A percentile compares a stretch with the other conserved stretches of the same genome.
These are phyloP conservation scores for Gymnopilus junonius DNA, from an alignment of 768 basidiomycete genomes.

Conservation along the genomic window DNA sequence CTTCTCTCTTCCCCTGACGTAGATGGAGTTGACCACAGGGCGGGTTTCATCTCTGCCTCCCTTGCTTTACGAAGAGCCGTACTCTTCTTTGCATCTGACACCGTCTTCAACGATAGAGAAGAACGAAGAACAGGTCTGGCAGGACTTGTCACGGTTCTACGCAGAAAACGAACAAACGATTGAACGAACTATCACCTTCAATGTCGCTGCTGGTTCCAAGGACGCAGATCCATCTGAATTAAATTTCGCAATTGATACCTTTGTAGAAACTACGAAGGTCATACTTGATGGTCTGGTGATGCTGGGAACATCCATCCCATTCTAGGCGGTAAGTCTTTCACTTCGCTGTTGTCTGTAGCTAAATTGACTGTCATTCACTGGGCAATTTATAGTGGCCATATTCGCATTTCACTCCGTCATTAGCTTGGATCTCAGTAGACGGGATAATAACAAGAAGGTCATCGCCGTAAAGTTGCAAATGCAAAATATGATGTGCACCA, in stretches of 20 bases:
- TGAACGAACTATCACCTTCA: too few relatives aligned
- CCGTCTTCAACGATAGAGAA: too few relatives aligned
- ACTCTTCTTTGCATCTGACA: background rate
- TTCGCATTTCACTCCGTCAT: constrained; percentile 46
- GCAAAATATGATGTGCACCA: constrained; percentile 45
- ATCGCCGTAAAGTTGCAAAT: constrained; percentile 44
- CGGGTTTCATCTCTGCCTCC: background rate
- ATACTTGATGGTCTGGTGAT: constrained; percentile 3
- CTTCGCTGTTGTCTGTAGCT: too few relatives aligned
- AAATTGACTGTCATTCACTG: too few relatives aligned
- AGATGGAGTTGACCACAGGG: background rate
- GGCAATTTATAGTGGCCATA: constrained; percentile 38
- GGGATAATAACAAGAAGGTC: constrained; percentile 49
- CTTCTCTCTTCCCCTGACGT: background rate
- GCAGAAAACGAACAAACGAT: background rate
- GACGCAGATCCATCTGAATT: too few relatives aligned
- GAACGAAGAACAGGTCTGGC: background rate
- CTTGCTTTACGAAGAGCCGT: background rate
- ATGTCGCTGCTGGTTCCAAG: too few relatives aligned
- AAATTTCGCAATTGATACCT: background rate
- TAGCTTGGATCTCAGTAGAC: constrained; percentile 41
- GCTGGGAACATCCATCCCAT: constrained; percentile 16
- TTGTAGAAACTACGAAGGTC: constrained; percentile 5
- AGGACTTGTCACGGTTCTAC: background rate
- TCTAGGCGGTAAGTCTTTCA: constrained; percentile 8